phyloP scores from a whole-genome alignment of 768 basidiomycete species.

The Hypsizygus marmoreus region DNA sequence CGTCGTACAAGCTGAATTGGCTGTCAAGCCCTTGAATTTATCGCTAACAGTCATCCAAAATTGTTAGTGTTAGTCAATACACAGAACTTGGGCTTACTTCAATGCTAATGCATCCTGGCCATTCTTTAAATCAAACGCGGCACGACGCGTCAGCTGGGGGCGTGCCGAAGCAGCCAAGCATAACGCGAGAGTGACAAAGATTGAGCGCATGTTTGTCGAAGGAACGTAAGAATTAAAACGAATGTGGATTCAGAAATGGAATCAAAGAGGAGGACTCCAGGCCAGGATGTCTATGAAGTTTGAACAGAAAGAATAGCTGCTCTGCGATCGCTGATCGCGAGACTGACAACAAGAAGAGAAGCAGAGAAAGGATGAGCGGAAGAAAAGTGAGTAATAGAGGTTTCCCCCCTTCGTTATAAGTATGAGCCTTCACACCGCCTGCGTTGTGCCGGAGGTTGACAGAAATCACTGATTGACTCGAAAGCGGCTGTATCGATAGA shows the following conservation, averaged over 20 bases:
- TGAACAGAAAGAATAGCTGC: not conserved
- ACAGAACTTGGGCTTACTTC: conserved; percentile 33
- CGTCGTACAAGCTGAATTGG: conserved; percentile 35
- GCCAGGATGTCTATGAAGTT: too few relatives aligned
- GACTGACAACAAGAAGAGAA: conserved; percentile 12
- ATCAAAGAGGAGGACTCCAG: not conserved
- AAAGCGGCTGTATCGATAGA: too few relatives aligned
- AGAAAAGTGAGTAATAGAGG: not conserved
- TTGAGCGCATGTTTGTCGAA: conserved; percentile 40
- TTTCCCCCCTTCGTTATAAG: not conserved
- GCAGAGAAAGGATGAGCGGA: conserved; percentile 13
- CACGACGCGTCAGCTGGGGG: conserved; percentile 36
- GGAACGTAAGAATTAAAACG: conserved; percentile 1
- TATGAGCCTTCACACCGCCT: too few relatives aligned
- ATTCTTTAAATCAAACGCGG: conserved; percentile 35
- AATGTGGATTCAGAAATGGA: not conserved
- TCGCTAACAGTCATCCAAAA: conserved; percentile 22
- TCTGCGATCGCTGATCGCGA: conserved; percentile 22
- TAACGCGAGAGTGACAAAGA: conserved; percentile 37
- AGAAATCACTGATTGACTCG: too few relatives aligned
- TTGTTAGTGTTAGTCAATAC: not conserved
- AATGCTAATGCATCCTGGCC: conserved; percentile 42
- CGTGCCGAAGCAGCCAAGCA: conserved; percentile 34
- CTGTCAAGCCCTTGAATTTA: conserved; percentile 34
- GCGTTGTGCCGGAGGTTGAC: too few relatives aligned